Base-by-base conservation (phyloP, 345 rosid species). In the Arabis alpina region DNA sequence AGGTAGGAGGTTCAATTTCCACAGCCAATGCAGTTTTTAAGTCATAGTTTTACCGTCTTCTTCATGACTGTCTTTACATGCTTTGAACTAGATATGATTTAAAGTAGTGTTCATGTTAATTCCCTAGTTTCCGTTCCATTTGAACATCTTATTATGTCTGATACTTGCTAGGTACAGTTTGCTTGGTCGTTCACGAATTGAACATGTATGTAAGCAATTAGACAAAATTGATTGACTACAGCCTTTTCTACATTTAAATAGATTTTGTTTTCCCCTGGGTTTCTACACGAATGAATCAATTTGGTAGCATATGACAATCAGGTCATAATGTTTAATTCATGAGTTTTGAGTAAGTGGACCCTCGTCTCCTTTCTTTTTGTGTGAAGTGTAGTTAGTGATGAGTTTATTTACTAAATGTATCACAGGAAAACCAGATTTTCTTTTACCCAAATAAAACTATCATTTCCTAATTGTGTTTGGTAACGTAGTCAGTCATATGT, bases 1-100 rank as follows among this genome's bases (percentile, higher is more conserved):
- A 89, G 99, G 99, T 91, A 76, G 43, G 76, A 42, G 70, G 61
- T 63, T 54, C 49, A 8, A 37, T 42, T 32, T 54, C 56, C 57
- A 42, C 30, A 30, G 23, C 25, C 52, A 27, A 30, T 36, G 5
- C 58, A 47, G 34, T 47, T 60, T 34, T 44, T 32, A 47, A 44
- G 36, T 36, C 56, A 47, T 43, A 27, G 28, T 40, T 12, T 66
- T 11, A 41, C 45, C 37, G 23, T 47, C 28, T 44, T 53, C 37
- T 37, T 39, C 53, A 52, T 66, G 28, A 74, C 44, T 67, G 13
- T 28, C 15, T 47, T 14, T 43, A 61, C 49, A 48, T 75, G 24
- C 45, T 54, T 54, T 61, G 52, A 61, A 50, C 27, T 68, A 15
- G 59, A 68, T 39, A 36, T 53, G 47, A 12, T 40, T 47, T 30